These are phyloP conservation scores for Tanacetum coccineum DNA, from an alignment of 129 eudicot genomes.

Conservation along the genomic window DNA sequence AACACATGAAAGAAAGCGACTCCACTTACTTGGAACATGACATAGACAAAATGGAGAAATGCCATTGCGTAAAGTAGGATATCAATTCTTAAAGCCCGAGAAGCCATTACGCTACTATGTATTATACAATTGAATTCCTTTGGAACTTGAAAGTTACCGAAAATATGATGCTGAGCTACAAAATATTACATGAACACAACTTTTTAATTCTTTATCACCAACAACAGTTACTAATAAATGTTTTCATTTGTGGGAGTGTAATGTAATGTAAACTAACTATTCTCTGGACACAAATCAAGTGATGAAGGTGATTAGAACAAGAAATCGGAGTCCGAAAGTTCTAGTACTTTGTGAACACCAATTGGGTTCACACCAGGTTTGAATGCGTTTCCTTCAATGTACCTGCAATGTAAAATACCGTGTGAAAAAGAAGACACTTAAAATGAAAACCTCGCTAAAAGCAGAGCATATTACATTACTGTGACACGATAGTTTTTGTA, in stretches of 20 bases:
- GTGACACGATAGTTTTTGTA: too few species aligned
- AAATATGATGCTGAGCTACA: constrained; percentile 16
- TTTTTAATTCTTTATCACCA: constrained; percentile 8
- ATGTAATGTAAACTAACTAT: constrained; percentile 1
- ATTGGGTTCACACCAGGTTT: constrained; percentile 82
- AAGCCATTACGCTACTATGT: not conserved
- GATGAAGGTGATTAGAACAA: constrained; percentile 32
- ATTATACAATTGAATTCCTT: constrained; percentile 23
- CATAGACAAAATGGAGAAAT: not conserved
- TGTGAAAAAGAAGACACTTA: constrained; percentile 20
- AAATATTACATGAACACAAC: constrained; percentile 12
- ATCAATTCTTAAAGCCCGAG: constrained; percentile 2
- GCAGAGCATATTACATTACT: not conserved
- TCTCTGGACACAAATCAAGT: constrained; percentile 7
- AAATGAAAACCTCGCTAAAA: not conserved
- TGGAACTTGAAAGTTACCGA: not conserved
- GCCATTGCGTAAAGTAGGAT: constrained; percentile 5
- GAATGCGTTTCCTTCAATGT: constrained; percentile 88
- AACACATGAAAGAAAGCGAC: too few species aligned
- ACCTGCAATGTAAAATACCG: constrained; percentile 42
- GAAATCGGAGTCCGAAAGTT: constrained; percentile 84
- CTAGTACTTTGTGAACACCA: constrained; percentile 89
- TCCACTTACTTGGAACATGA: too few species aligned
- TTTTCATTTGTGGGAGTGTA: constrained; percentile 21
- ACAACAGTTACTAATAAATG: not conserved